A percentile compares a stretch with the other conserved stretches of the same genome.
These are phyloP conservation scores for Hemileccinum impolitum DNA, from an alignment of 768 basidiomycete species.

Conservation along the genomic window DNA sequence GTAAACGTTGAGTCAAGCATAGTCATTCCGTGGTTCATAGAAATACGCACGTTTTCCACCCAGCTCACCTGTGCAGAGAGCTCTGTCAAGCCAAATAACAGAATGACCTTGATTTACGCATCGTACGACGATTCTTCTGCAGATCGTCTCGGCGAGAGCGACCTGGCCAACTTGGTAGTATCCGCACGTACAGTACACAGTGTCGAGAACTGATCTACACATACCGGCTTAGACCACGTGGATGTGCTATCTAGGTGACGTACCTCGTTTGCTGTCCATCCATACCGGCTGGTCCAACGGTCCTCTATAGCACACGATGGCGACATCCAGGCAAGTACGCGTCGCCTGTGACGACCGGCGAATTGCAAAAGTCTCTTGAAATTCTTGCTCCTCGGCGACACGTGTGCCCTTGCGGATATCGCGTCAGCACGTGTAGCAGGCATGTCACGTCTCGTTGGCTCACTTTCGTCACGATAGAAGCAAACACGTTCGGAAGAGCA, in stretches of 20 bases:
- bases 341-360: constrained; percentile 23
- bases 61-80: constrained; percentile 50
- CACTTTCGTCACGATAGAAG: constrained; percentile 43
- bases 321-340: constrained; percentile 19
- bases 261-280: constrained; percentile 35
- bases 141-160: constrained; percentile 18
- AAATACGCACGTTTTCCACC: constrained; percentile 43
- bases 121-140: constrained; percentile 24
- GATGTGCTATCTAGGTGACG: not conserved
- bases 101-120: constrained; percentile 34
- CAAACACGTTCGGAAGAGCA: constrained; percentile 40
- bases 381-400: constrained; percentile 45
- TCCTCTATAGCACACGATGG: constrained; percentile 34
- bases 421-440: not conserved
- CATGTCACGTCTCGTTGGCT: not conserved
- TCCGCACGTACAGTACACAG: constrained; percentile 36
- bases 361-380: constrained; percentile 36
- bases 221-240: not conserved
- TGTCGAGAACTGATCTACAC: constrained; percentile 33
- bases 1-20: not conserved
- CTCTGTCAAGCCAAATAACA: constrained; percentile 53
- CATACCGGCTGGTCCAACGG: constrained; percentile 25
- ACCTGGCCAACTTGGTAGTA: constrained; percentile 27
- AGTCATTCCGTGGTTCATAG: no score
- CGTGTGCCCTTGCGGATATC: constrained; percentile 37